Base-by-base conservation (phyloP, 176 grass and related monocot species). In the Elaeis guineensis region DNA sequence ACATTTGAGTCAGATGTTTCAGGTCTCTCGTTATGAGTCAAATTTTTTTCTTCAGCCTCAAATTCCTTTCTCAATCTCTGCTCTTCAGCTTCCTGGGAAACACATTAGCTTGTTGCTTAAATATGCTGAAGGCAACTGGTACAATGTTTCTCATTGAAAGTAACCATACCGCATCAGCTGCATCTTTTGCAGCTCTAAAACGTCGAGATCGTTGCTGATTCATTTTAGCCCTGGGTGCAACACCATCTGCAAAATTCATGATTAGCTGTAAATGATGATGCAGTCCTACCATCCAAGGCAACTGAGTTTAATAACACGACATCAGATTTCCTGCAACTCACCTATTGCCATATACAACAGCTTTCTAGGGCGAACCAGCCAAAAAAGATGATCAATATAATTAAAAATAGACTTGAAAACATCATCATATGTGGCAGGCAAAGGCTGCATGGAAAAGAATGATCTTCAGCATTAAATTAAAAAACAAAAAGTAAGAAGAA, bases 281-380 rank as follows among this genome's bases (percentile, higher is more conserved):
- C 24, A 6, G 20, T 14, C 3, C 48, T 39, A 24, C 21, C 25
- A 19, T 17, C 19, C 16, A 19, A 60, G 7, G 2, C 35, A 67
- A 50, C 51, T 16, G 17, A 54, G 7, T 61, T 17, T 23, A 52
- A 55, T 56, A 18, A 23, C 15, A 19, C 61, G 52, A 22, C 3
- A 17, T 8, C 1, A 66, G 48, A 56, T 8, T 29, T 55, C 16
- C 49, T 62, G 50, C 0, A 57, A 51, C 87, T 85, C 58, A 92
- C 93, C 93, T 20, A 98, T 92, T 44, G 93, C 93, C 93, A 98
- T 78, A 76, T 83, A 98, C 18, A 98, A 84, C 62, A 98, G 70
- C 65, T 89, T 97, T 73, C 93, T 85, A 11, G 93, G 93, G 25
- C 93, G 93, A 50, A 97, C 76, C 32, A 97, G 65, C 21, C 79